phyloP scores from a whole-genome alignment of 176 grass and related monocot genomes.

The Miscanthus lutarioriparius region DNA sequence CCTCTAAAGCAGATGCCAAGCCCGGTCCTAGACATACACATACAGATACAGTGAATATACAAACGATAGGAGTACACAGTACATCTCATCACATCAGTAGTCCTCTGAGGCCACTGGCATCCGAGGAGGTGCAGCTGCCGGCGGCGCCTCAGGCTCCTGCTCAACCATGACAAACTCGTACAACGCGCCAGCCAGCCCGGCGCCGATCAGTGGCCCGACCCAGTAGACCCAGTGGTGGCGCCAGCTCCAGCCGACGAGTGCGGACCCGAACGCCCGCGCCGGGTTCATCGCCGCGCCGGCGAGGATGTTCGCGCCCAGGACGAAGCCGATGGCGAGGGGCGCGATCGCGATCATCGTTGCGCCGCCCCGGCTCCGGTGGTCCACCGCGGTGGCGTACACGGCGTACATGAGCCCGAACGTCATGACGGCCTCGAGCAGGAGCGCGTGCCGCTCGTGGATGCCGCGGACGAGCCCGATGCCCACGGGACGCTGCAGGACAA shows the following conservation, averaged over 20 bases:
- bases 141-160: conserved; percentile 35
- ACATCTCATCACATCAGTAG: conserved; percentile 20
- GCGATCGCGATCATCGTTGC: conserved; percentile 37
- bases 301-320: conserved; percentile 73
- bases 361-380: conserved; percentile 40
- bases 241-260: conserved; percentile 83
- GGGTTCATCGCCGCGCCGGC: conserved; percentile 86
- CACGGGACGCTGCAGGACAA: conserved; percentile 58
- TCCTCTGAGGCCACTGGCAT: conserved; percentile 19
- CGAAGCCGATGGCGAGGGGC: conserved; percentile 77
- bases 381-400: conserved; percentile 69
- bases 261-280: conserved; percentile 73
- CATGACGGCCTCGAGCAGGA: conserved; percentile 74
- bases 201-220: conserved; percentile 74
- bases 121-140: neutral
- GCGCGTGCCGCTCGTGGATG: conserved; percentile 61
- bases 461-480: conserved; percentile 55
- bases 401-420: conserved; percentile 82
- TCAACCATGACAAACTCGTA: conserved; percentile 70
- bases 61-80: neutral
- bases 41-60: neutral
- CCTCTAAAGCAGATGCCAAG: neutral
- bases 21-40: neutral
- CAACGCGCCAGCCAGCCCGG: conserved; percentile 49
- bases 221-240: conserved; percentile 86